Conservation (phyloP, 2,329 filamentous ascomycete genomes). For the Endoconidiophora laricicola region DNA sequence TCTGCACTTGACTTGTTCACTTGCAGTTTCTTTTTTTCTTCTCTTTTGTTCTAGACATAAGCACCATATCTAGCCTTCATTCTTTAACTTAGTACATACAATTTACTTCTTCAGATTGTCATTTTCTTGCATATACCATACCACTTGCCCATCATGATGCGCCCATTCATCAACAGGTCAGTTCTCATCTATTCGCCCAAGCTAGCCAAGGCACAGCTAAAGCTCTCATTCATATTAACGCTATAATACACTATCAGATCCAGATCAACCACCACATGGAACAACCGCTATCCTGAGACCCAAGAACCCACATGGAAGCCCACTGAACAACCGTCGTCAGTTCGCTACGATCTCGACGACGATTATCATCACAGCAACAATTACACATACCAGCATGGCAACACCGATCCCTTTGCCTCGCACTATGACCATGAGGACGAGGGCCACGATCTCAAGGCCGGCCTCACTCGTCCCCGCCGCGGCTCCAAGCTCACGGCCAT, state of each 20-base stretch:
- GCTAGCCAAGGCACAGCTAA: no score
- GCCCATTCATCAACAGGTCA: no score
- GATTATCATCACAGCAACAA: background rate
- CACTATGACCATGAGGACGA: slow-evolving; percentile 3
- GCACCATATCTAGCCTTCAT: no score
- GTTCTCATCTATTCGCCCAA: no score
- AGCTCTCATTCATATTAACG: no score
- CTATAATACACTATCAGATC: background rate
- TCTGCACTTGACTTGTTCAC: no score
- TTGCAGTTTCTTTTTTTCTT: no score
- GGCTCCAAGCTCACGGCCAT: slow-evolving; percentile 68
- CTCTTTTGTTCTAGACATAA: no score
- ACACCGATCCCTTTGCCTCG: slow-evolving; percentile 4
- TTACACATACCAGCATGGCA: background rate
- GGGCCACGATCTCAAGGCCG: slow-evolving; percentile 41
- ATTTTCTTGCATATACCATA: no score
- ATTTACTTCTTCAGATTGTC: no score
- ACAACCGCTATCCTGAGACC: slow-evolving; percentile 5
- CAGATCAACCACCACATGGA: slow-evolving; percentile 6
- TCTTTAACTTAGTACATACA: no score
- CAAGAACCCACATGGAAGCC: slow-evolving; percentile 2
- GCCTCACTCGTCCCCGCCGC: slow-evolving; percentile 61
- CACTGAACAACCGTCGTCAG: slow-evolving; percentile 4
- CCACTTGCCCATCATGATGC: no score
- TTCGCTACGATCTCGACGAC: slow-evolving; percentile 7